These are phyloP conservation scores for Infundibulicybe gibba DNA, from an alignment of 768 basidiomycete species.

Conservation along the genomic window DNA sequence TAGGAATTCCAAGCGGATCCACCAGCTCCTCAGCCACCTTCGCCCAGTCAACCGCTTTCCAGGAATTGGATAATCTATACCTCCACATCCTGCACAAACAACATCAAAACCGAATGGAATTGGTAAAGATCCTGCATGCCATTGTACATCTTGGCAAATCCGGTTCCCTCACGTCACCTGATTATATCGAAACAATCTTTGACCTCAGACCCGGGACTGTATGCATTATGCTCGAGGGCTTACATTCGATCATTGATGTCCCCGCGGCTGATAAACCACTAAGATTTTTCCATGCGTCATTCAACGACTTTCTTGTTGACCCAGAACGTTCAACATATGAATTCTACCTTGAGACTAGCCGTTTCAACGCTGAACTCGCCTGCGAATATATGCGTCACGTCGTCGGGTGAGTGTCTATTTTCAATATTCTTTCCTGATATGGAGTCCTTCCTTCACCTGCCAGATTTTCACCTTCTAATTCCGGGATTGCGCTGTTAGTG, in stretches of 20 bases:
- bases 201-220: no score
- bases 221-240: conserved; percentile 1
- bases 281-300: conserved; percentile 7
- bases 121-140: conserved; percentile 3
- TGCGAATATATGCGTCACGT: no score
- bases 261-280: neutral
- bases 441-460: no score
- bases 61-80: no score
- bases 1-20: neutral
- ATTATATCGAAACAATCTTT: conserved; percentile 1
- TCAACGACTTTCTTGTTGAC: conserved; percentile 9
- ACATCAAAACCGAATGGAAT: no score
- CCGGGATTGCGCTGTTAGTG: no score
- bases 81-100: no score
- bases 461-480: no score
- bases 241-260: conserved; percentile 7
- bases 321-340: neutral
- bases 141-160: no score
- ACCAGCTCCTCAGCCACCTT: neutral
- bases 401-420: no score
- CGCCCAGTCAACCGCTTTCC: neutral
- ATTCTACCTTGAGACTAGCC: neutral
- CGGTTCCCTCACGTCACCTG: conserved; percentile 3
- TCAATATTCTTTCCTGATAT: no score
- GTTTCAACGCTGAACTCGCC: no score